Base-by-base conservation (phyloP, 2,329 filamentous ascomycete species). In the Fusarium nygamai region DNA sequence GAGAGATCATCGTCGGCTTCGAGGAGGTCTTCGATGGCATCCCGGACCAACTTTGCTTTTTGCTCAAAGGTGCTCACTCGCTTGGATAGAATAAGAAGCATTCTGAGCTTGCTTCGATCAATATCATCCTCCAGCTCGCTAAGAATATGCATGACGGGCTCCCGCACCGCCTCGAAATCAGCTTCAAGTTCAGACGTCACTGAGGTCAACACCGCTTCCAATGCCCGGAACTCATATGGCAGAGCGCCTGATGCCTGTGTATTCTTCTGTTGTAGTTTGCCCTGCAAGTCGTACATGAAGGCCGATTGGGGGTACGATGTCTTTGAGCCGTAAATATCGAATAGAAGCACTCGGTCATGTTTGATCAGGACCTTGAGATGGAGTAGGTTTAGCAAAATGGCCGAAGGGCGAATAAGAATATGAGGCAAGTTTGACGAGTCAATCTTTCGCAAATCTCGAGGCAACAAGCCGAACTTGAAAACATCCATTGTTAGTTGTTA, bases 251-350 rank as follows among this genome's bases (percentile, higher is more conserved):
- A 88, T n/a, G 85, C 54, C 20, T 81, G 76, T 8, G 85, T 80
- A 67, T 91, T 88, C 81, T 95, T 96, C 80, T 98, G 94, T 72
- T 94, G 92, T 50, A 99, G 86, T 81, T 97, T 98, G 19, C 94
- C 94, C 82, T 98, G 95, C 27, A 99, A 86, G 80, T 98, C 96
- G 83, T 98, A 98, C 91, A 99, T 97, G 85, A 99, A 99, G 20
- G 96, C 91, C 8, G 95, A 98, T 82, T 98, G 96, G 38, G 96
- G 95, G 79, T 98, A 98, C 0, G 95, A 97, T 76, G 97, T 94
- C 68, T 94, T 95, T 46, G 94, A 96, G 36, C 96, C 96, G 83
- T 98, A 98, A 20, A 96, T 94, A 79, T 98, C 96, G 81, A 99
- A 98, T 10, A 99, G 92, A 31, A 99, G 90, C 12, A 99, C 95